Evolutionary conservation across 2,329 filamentous ascomycete species (phyloP), one percentile per base, ranked within the genome.

Genomic region (Byssothecium circinans): DNA sequence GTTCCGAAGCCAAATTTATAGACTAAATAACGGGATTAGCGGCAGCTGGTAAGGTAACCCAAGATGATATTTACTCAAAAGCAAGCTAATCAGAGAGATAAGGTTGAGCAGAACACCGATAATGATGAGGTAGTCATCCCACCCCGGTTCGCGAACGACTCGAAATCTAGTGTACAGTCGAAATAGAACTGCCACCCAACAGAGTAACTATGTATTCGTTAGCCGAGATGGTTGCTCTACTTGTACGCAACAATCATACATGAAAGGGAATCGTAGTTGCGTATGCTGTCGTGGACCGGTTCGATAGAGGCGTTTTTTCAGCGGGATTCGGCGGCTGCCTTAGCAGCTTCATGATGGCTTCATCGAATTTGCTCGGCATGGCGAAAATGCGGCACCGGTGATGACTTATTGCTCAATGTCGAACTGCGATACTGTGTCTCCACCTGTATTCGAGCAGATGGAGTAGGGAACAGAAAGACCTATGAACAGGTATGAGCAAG

Each of bases 41-140:
- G 15, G 36, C 25, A 14, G 20, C 5, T 25, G 8, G 3, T 25
- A 19, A 12, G 23, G 10, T 25, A 25, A 25, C 6, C n/a, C 23
- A 25, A 25, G 23, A 10, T 25, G 22, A 25, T 27, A 27, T 20
- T 27, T 17, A 39, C 36, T 39, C 8, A 12, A 39, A 15, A 39
- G 20, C 20, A 64, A 61, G 8, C 41, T 46, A 10, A 62, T 41
- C 12, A 64, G 41, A 17, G 54, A 52, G 15, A 52, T 36, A 10
- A 67, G 43, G 23, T 64, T 64, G 20, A 64, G 50, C 1, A 65
- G 8, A 11, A 51, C 56, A 15, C 62, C 64, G 14, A 68, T 30
- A 10, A 66, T 48, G 19, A 71, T 64, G 4, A 68, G 57, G n/a
- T 62, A 41, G 39, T 71, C 68, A 43, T 71, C 67, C 57, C 64